Percentiles rank a stretch among this genome's conserved stretches.
phyloP scores from a whole-genome alignment of 2,329 filamentous ascomycete genomes.

The Colletotrichum echinochloae region DNA sequence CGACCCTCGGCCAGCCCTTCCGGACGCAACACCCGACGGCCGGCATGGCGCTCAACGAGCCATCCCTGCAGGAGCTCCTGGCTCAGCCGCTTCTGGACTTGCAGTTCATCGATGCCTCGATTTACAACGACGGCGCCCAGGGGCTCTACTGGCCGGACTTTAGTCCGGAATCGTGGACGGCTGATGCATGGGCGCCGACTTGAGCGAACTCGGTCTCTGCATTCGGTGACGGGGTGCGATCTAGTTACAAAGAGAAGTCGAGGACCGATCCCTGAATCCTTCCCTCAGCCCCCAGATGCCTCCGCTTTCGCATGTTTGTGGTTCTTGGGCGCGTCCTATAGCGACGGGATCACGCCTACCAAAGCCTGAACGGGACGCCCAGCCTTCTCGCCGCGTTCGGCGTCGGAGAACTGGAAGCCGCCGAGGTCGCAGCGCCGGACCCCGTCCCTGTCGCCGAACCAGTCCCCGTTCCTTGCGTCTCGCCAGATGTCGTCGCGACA shows the following conservation, averaged over 20 bases:
- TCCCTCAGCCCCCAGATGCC: background rate
- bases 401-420: constrained; percentile 11
- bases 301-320: background rate
- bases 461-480: background rate
- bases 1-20: constrained; percentile 8
- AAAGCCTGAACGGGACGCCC: constrained; percentile 31
- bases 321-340: background rate
- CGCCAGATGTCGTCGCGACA: background rate
- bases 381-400: constrained; percentile 27
- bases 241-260: too few relatives aligned
- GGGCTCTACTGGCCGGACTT: constrained; percentile 42
- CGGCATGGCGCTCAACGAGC: constrained; percentile 52
- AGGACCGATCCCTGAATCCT: background rate
- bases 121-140: constrained; percentile 40
- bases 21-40: constrained; percentile 44
- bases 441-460: background rate
- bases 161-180: constrained; percentile 38
- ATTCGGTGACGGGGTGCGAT: background rate
- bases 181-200: constrained; percentile 31
- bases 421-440: background rate
- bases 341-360: background rate
- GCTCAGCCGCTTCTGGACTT: constrained; percentile 50
- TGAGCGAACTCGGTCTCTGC: background rate
- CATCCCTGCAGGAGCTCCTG: constrained; percentile 51
- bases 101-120: constrained; percentile 48